Evolutionary conservation across 2,329 filamentous ascomycete genomes (phyloP), one percentile per base, ranked within the genome.

Genomic region (Aspergillus calidoustus): DNA sequence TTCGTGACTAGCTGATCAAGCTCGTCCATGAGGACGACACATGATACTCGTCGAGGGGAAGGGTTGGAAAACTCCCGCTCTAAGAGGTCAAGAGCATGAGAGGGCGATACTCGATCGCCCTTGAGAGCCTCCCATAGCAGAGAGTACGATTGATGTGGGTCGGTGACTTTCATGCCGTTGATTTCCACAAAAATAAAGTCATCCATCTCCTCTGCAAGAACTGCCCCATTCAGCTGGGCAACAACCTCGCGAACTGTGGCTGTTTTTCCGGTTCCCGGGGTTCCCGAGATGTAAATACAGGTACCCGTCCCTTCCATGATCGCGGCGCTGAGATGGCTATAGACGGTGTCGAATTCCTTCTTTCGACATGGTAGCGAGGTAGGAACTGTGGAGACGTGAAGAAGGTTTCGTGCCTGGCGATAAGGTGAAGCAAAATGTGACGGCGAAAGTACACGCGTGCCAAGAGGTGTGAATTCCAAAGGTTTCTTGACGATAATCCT

Each of bases 141-240:
- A 2, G 92, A 90, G 77, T 99, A 99, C 0, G 95, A 93, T 76
- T 99, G 95, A 73, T 98, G 93, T 0, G 95, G 94, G 74, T 99
- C 95, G 0, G 95, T 96, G 69, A 99, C 93, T 81, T 99, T 99
- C 95, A 99, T 98, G 68, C 95, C 96, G 77, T 99, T 99, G 80
- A 99, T 98, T 77, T 99, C 95, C 64, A 99, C 93, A 69, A 99
- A 99, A 62, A 97, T 96, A 77, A 99, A 99, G 74, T 98, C 94
- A 71, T 99, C 95, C 47, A 99, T 84, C 77, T 98, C 94, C 72
- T 99, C 95, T 7, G 90, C 88, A 52, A 87, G 84, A 1, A 98
- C 95, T 0, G 92, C 89, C n/a, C 90, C 87, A 69, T 98, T 94
- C 8, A 99, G 84, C 64, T 93, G 90, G 5, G 91, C 88, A 17